These are phyloP conservation scores for Camellia japonica DNA, from an alignment of 148 eudicot species.

Conservation along the genomic window DNA sequence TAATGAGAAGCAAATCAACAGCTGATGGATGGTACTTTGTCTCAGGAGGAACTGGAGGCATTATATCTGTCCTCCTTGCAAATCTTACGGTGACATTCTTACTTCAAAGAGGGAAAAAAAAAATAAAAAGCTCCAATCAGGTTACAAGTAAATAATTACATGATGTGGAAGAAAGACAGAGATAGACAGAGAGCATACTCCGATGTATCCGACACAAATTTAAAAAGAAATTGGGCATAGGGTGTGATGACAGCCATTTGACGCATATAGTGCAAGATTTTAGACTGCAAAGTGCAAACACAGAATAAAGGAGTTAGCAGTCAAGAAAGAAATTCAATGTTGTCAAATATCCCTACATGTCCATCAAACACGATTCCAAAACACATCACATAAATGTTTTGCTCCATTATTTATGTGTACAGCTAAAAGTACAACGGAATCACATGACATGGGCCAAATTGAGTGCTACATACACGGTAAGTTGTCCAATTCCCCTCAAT, in stretches of 20 bases:
- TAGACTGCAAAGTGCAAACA: constrained; percentile 58
- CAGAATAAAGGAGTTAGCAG: constrained; percentile 11
- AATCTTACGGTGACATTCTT: constrained; percentile 84
- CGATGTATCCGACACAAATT: constrained; percentile 78
- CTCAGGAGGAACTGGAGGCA: constrained; percentile 93
- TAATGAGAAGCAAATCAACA: constrained; percentile 94
- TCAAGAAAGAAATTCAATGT: not conserved
- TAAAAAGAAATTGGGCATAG: constrained; percentile 89
- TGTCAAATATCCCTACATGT: not conserved
- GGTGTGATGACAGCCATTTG: constrained; percentile 99
- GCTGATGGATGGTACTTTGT: constrained; percentile 99
- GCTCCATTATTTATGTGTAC: not conserved
- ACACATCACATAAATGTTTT: not conserved
- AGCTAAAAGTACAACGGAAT: not conserved
- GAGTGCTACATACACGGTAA: constrained; percentile 65
- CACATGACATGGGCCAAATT: not conserved
- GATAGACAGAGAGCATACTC: constrained; percentile 60
- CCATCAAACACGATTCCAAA: not conserved
- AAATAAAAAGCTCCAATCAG: constrained; percentile 10
- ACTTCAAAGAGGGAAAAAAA: constrained; percentile 37
- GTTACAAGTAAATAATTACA: not conserved
- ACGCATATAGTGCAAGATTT: constrained; percentile 98
- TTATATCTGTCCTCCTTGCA: constrained; percentile 93
- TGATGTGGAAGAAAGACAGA: not conserved
- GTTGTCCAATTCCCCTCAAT: constrained; percentile 99